phyloP scores from a whole-genome alignment of 2,329 filamentous ascomycete genomes.

The Fusarium sp. region DNA sequence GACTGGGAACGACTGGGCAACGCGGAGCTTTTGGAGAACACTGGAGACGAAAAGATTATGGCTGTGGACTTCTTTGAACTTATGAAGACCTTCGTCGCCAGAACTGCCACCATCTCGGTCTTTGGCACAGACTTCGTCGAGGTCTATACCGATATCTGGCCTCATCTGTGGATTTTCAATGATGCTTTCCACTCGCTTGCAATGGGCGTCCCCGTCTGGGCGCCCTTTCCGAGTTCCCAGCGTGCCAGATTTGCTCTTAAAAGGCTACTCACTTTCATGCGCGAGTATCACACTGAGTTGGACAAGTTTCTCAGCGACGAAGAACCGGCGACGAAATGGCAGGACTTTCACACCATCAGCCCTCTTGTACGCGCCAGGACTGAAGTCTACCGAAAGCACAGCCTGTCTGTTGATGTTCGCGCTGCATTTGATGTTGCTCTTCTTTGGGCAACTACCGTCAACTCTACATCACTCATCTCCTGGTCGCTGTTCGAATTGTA shows the following conservation, averaged over 20 bases:
- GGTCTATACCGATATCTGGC: slow-evolving; percentile 53
- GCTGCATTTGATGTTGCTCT: slow-evolving; percentile 50
- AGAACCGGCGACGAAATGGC: slow-evolving; percentile 49
- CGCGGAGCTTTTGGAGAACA: slow-evolving; percentile 46
- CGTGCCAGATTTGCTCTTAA: slow-evolving; percentile 46
- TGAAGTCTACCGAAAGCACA: slow-evolving; percentile 45
- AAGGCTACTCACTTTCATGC: slow-evolving; percentile 43
- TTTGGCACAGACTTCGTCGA: slow-evolving; percentile 56
- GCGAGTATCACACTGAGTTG: slow-evolving; percentile 51
- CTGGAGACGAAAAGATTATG: slow-evolving; percentile 41
- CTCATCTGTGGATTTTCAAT: slow-evolving; percentile 53
- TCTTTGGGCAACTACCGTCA: slow-evolving; percentile 53
- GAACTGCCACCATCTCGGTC: slow-evolving; percentile 48
- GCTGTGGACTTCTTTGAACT: slow-evolving; percentile 50
- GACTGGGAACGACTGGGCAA: slow-evolving; percentile 52
- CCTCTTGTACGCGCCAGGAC: slow-evolving; percentile 46
- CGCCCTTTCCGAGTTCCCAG: slow-evolving; percentile 48
- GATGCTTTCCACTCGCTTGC: slow-evolving; percentile 48
- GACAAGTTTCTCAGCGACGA: slow-evolving; percentile 48
- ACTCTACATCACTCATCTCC: slow-evolving; percentile 50
- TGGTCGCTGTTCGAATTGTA: slow-evolving; percentile 57
- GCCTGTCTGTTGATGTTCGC: slow-evolving; percentile 46
- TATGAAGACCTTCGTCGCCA: slow-evolving; percentile 50
- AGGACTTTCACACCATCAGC: slow-evolving; percentile 52
- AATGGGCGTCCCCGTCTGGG: slow-evolving; percentile 46